These are phyloP conservation scores for Crataegus laevigata DNA, from an alignment of 306 rosid genomes.

Conservation along the genomic window DNA sequence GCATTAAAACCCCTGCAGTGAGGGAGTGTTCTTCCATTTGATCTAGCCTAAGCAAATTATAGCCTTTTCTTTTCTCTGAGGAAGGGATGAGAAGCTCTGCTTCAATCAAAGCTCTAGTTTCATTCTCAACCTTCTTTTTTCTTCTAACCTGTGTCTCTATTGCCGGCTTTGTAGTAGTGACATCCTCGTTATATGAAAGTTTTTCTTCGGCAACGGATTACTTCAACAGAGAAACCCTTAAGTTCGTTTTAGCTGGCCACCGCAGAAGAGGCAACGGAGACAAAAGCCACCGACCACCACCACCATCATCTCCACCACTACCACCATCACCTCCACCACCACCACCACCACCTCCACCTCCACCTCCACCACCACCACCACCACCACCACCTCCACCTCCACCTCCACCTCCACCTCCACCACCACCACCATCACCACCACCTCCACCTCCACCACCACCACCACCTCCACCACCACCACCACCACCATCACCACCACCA, in stretches of 20 bases:
- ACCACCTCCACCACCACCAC: background rate
- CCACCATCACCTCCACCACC: background rate
- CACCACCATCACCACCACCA: background rate
- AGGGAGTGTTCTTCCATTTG: background rate
- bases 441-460: background rate
- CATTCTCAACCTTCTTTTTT: conserved; percentile 25
- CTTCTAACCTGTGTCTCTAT: conserved; percentile 20
- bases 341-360: background rate
- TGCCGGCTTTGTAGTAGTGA: background rate
- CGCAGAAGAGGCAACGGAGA: background rate
- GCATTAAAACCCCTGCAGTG: background rate
- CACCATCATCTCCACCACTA: background rate
- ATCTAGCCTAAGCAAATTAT: background rate
- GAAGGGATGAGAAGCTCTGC: conserved; percentile 25
- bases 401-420: background rate
- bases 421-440: background rate
- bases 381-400: background rate
- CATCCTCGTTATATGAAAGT: too few species aligned
- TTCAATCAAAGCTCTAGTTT: conserved; percentile 11
- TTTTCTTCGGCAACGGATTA: background rate
- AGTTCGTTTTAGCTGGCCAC: background rate
- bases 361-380: background rate
- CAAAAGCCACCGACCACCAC: background rate
- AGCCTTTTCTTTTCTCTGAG: background rate
- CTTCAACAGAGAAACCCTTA: background rate